A percentile compares a stretch with the other conserved stretches of the same genome.
Conservation (phyloP, 2,329 filamentous ascomycete genomes). For the Harringtonia aguacate region DNA sequence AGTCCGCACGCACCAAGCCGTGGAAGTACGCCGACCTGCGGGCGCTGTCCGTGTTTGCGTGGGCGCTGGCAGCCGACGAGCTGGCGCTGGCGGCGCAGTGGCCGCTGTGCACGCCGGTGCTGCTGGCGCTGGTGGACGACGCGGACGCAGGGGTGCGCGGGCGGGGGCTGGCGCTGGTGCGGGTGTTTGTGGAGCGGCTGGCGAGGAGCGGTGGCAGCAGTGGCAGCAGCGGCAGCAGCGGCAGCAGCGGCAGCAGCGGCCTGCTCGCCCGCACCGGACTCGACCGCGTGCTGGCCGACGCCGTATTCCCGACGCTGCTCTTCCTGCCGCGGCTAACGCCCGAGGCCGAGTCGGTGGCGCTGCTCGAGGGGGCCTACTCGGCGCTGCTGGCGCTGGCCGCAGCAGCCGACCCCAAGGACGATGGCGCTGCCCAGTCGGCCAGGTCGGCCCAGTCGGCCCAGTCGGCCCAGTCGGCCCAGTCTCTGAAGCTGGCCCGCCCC, state of each 20-base stretch:
- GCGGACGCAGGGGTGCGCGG: conserved; percentile 38
- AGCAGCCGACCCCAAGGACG: conserved; percentile 7
- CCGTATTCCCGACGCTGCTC: conserved; percentile 60
- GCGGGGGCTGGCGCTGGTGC: conserved; percentile 44
- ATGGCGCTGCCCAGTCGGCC: no score
- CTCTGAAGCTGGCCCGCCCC: no score
- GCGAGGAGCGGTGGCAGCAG: no score
- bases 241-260: no score
- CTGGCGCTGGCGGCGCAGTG: conserved; percentile 31
- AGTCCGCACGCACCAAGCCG: conserved; percentile 35
- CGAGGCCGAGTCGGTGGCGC: conserved; percentile 52
- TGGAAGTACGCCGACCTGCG: conserved; percentile 49
- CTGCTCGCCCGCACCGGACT: conserved; percentile 42
- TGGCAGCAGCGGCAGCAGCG: no score
- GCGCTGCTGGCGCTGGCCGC: conserved; percentile 49
- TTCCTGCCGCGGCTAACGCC: conserved; percentile 70
- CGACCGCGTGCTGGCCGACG: conserved; percentile 55
- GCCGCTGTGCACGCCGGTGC: conserved; percentile 57
- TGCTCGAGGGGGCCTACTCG: conserved; percentile 57
- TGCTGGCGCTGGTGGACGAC: conserved; percentile 61
- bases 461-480: no score
- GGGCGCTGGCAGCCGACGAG: conserved; percentile 43
- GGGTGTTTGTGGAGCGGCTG: conserved; percentile 44
- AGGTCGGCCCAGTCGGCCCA: no score
- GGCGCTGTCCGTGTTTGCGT: conserved; percentile 46